Evolutionary conservation across 2,329 filamentous ascomycete genomes (phyloP), one percentile per base, ranked within the genome.

Genomic region (Ophiosphaerella narmari): DNA sequence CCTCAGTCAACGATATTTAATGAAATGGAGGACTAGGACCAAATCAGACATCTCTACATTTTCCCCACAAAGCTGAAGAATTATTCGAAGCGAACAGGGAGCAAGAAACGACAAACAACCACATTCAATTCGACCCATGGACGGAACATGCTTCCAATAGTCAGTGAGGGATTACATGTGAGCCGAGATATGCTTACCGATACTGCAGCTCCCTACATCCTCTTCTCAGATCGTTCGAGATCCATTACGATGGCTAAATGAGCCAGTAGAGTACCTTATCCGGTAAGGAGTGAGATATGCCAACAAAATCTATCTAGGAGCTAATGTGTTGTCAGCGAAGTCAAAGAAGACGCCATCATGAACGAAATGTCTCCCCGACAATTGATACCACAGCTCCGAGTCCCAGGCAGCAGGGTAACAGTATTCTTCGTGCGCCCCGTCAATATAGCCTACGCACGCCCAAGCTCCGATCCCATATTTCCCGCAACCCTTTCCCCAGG

Each of bases 391-490:
- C 49, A 55, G 37, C 43, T 58, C 5, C 37, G 42, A n/a, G 46
- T 51, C n/a, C 39, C 24, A 12, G 36, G 54, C 21, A 44, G 46
- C 14, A 39, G 35, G 32, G 49, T 52, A 2, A 41, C 46, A 5
- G 32, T 58, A 13, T 53, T 40, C 46, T 53, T 55, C 18, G 45
- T 58, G 14, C 46, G 42, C 13, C 52, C 52, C 3, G 24, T 46
- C 12, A 43, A 51, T 13, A 3, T 58, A 5, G 31, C 40, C 5
- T 58, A 58, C 33, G 33, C 43, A 7, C 6, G n/a, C 2, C 18
- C 29, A 16, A 55, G 46, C 40, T 8, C 12, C 13, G 55, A 55
- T 39, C 52, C 55, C 4, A 50, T 55, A 3, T 57, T 54, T 36
- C 54, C 51, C 4, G 54, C 54, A 12, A 48, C 40, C 5, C 14